Conservation (phyloP, 2,329 filamentous ascomycete species). For the Pseudopithomyces chartarum region DNA sequence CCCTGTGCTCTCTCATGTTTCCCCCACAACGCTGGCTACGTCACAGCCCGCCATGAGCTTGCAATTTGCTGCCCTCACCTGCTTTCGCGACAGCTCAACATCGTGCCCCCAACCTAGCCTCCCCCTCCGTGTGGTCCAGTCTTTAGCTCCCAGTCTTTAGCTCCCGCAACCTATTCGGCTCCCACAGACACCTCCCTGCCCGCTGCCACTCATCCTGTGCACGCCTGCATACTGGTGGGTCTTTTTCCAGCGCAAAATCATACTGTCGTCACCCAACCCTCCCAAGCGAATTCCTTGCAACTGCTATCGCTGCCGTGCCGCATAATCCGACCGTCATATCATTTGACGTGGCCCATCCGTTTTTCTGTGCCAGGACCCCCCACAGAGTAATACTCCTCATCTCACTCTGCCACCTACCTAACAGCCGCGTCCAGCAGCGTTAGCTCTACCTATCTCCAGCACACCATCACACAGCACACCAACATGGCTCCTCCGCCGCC, state of each 20-base stretch:
- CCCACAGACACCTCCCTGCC: not conserved
- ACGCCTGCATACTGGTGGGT: constrained; percentile 22
- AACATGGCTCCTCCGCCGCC: constrained; percentile 40
- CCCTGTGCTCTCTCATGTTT: not conserved
- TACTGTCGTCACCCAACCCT: constrained; percentile 37
- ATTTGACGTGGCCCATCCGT: constrained; percentile 3
- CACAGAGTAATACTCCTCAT: not conserved
- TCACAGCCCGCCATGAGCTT: constrained; percentile 17
- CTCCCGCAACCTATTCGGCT: constrained; percentile 3
- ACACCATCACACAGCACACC: not conserved
- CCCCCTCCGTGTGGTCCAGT: not conserved
- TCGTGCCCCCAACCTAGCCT: not conserved
- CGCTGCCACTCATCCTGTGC: constrained; percentile 17
- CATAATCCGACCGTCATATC: not conserved
- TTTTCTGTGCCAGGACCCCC: not conserved
- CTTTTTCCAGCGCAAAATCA: constrained; percentile 27
- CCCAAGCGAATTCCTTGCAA: constrained; percentile 9
- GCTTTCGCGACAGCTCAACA: not conserved
- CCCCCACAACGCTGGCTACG: constrained; percentile 17
- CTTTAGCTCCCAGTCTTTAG: not conserved
- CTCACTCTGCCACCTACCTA: not conserved
- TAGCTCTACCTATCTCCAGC: constrained; percentile 6
- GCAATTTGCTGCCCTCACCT: constrained; percentile 5
- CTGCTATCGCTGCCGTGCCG: not conserved
- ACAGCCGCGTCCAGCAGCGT: constrained; percentile 8